Evolutionary conservation across 228 moss, liverwort and hornwort species (phyloP).

Genomic region (Sphagnum fallax): DNA sequence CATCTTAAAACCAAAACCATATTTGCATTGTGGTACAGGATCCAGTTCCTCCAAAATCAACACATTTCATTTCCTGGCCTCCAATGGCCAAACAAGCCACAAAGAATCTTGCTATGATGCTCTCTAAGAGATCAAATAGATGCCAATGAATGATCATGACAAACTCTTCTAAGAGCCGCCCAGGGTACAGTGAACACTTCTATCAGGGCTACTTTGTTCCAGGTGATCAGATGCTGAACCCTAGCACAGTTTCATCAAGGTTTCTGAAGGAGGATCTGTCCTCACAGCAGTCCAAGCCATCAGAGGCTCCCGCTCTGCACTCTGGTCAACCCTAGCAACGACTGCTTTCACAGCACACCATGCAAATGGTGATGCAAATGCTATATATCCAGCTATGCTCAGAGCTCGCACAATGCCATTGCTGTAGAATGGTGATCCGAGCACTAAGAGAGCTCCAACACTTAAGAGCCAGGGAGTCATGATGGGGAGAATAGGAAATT

Average conservation of each 20-base stretch:
- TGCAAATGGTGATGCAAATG: constrained; percentile 39
- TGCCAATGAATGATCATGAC: no score
- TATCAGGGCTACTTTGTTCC: neutral
- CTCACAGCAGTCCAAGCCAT: constrained; percentile 44
- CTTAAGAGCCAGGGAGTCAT: constrained; percentile 54
- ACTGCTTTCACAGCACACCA: constrained; percentile 50
- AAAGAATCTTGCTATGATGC: no score
- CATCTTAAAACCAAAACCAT: no score
- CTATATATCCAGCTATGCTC: constrained; percentile 32
- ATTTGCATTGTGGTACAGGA: no score
- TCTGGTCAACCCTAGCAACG: constrained; percentile 13
- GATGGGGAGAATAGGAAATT: constrained; percentile 24
- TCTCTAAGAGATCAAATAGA: no score
- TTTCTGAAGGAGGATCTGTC: constrained; percentile 25
- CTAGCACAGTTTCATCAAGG: constrained; percentile 51
- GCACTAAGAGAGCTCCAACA: constrained; percentile 39
- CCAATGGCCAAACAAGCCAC: no score
- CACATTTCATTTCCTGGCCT: no score
- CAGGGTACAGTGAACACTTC: no score
- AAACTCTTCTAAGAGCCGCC: no score
- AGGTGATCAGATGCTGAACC: neutral
- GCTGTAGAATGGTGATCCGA: constrained; percentile 49
- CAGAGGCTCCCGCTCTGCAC: constrained; percentile 23
- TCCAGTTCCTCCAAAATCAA: no score
- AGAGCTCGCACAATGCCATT: constrained; percentile 53